Evolutionary conservation across 2,329 filamentous ascomycete genomes (phyloP).

Genomic region (Rhinocladiella similis): DNA sequence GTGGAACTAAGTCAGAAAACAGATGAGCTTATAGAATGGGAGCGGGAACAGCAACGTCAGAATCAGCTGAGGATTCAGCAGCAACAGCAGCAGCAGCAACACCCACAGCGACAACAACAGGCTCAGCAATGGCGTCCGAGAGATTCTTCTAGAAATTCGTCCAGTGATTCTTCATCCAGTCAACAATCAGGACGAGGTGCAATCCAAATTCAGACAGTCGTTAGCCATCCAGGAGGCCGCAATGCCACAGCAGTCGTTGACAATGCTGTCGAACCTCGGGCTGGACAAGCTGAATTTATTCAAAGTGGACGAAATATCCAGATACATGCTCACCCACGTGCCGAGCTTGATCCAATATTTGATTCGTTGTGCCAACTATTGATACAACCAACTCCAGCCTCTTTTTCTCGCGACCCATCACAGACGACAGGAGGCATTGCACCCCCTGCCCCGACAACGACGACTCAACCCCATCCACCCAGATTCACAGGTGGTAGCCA

Average conservation of each 20-base stretch:
- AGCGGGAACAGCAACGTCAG: neutral
- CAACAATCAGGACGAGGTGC: no score
- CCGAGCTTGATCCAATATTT: neutral
- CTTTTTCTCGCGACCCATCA: neutral
- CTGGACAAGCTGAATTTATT: no score
- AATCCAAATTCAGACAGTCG: no score
- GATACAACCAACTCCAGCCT: neutral
- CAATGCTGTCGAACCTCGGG: no score
- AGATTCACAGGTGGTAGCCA: no score
- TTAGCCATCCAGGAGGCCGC: no score
- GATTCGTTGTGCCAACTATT: neutral
- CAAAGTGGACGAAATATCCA: neutral
- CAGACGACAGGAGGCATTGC: neutral
- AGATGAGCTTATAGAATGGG: neutral
- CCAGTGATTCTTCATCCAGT: no score
- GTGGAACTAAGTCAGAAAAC: neutral
- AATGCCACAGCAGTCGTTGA: no score
- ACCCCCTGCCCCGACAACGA: no score
- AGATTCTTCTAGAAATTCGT: no score
- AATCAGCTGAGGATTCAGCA: neutral
- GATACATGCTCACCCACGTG: neutral
- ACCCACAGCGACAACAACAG: neutral
- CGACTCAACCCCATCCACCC: no score
- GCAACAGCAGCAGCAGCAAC: constrained; percentile 2
- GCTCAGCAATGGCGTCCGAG: neutral